Conservation (phyloP, 441 rosid genomes). For the Biscutella laevigata region DNA sequence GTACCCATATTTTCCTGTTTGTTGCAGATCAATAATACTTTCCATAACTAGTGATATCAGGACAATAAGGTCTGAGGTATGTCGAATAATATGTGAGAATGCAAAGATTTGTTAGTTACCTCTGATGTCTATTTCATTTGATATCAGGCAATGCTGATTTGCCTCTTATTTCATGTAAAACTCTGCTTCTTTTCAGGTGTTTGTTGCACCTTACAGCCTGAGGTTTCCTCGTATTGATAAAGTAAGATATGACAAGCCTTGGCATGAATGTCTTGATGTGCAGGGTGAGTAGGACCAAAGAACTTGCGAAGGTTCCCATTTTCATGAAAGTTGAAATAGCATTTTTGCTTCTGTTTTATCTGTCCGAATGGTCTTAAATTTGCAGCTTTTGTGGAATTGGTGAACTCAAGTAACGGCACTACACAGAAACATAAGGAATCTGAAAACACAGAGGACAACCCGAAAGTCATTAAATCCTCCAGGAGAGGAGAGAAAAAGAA, state of each 20-base stretch:
- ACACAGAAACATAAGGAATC: slow-evolving; percentile 57
- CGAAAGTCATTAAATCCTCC: slow-evolving; percentile 32
- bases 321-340: slow-evolving; percentile 3
- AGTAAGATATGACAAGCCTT: slow-evolving; percentile 93
- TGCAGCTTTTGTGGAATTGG: slow-evolving; percentile 82
- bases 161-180: slow-evolving; percentile 4
- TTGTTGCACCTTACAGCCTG: slow-evolving; percentile 92
- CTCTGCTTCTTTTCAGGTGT: slow-evolving; percentile 43
- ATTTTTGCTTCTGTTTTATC: neutral
- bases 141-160: neutral
- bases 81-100: slow-evolving; percentile 21
- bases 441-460: slow-evolving; percentile 34
- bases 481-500: slow-evolving; percentile 51
- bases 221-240: slow-evolving; percentile 95
- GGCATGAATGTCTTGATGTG: slow-evolving; percentile 96
- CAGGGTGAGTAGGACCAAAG: slow-evolving; percentile 48
- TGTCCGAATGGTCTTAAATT: neutral
- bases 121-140: slow-evolving; percentile 6
- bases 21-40: slow-evolving; percentile 72
- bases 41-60: slow-evolving; percentile 93
- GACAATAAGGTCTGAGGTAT: slow-evolving; percentile 91
- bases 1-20: slow-evolving; percentile 5
- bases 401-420: slow-evolving; percentile 87
- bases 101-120: neutral
- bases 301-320: too few species aligned